These are phyloP conservation scores for Botrytis galanthina DNA, from an alignment of 2,329 filamentous ascomycete species.

Conservation along the genomic window DNA sequence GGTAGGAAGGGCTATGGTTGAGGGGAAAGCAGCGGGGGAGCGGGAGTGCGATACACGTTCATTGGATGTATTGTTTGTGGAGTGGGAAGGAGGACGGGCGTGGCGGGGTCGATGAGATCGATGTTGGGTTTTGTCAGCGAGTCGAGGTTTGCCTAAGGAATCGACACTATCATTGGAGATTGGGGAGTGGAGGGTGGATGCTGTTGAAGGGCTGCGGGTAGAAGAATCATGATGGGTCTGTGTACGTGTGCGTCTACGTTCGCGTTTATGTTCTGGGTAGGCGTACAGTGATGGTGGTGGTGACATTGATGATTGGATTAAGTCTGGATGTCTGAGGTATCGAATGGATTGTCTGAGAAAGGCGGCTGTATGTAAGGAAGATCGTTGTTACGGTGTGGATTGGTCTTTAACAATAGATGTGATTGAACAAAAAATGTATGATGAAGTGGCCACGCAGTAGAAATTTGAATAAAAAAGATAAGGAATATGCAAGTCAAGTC, in stretches of 20 bases:
- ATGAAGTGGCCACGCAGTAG: not conserved
- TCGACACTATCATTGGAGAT: not conserved
- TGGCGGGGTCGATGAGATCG: constrained; percentile 5
- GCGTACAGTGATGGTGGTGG: not conserved
- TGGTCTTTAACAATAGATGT: not conserved
- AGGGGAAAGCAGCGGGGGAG: not conserved
- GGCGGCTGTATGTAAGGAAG: not conserved
- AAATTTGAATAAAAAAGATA: not conserved
- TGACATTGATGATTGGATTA: constrained; percentile 7
- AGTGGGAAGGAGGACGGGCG: not conserved
- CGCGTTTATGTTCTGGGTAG: not conserved
- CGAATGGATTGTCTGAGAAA: constrained; percentile 4
- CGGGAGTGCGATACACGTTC: not conserved
- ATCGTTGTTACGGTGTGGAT: constrained; percentile 5
- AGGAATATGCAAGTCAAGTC: not conserved
- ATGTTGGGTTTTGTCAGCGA: not conserved
- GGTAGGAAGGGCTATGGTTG: not conserved
- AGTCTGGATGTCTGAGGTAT: not conserved
- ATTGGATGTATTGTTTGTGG: not conserved
- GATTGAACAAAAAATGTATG: not conserved
- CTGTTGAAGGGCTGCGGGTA: not conserved
- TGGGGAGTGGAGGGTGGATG: constrained; percentile 10
- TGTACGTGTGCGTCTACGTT: not conserved
- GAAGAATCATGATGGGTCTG: not conserved
- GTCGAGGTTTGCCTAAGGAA: constrained; percentile 5